Base-by-base conservation (phyloP, 257 asterid genomes). In the Cynanchum wilfordii region DNA sequence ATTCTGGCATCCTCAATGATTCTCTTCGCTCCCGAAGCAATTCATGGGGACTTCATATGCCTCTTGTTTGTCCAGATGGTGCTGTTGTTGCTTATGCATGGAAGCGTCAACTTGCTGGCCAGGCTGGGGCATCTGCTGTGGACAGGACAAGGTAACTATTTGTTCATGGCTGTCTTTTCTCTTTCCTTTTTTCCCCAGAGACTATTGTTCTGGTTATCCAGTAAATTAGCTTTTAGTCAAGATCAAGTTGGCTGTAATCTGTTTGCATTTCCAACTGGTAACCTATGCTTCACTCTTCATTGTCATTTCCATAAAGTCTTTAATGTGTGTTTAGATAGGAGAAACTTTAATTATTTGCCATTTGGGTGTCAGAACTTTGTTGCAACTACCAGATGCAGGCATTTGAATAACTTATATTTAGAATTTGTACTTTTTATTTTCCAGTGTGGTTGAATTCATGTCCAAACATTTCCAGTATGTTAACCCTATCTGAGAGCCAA, bases 31-130 rank as follows among this genome's bases (percentile, higher is more conserved):
- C 90, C 64, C 83, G 96, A 79, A 91, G 99, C 80, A 91, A 94
- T 85, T 88, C 97, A 15, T 94, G 99, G 99, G 99, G 99, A 58
- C 97, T 94, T 57, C 99, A 94, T 76, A 94, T 94, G 99, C 97
- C 99, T 70, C 82, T 94, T 79, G 97, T 94, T 76, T 94, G 97
- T 76, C 99, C 97, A 40, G 99, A 94, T 71, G 99, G 97, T 64
- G 99, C 97, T 69, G 97, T 94, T 78, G 99, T 91, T 79, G 97
- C 99, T 60, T 94, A 94, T 83, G 99, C 97, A 22, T 94, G 97
- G 99, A 94, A 94, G 81, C 96, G 99, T 59, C 97, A 94, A 81
- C 99, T 94, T 81, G 99, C 98, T 82, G 99, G 97, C 66, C 99
- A 94, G 88, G 99, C 99, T 70, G 99, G 99, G 71, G 97, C 99